Evolutionary conservation across 192 early-diverging fungal species (phyloP).

Genomic region (Gamsiella multidivaricata): DNA sequence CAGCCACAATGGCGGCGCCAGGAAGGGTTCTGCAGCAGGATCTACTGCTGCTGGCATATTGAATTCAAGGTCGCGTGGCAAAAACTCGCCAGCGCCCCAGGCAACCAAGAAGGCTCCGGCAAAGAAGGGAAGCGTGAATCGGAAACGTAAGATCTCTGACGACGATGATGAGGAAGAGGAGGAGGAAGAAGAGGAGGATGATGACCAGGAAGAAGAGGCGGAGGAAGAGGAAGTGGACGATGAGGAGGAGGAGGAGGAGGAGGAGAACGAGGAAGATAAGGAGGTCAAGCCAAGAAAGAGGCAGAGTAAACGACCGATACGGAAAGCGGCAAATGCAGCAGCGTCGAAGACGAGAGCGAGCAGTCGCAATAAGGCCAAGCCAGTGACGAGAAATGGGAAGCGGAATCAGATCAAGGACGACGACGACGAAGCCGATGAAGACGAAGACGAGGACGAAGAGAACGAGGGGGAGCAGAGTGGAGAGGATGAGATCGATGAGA

Average conservation of each 20-base stretch:
- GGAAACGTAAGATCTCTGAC: slow-evolving; percentile 27
- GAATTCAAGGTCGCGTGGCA: slow-evolving; percentile 25
- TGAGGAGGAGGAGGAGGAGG: slow-evolving; percentile 9
- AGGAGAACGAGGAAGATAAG: slow-evolving; percentile 3
- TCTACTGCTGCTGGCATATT: slow-evolving; percentile 9
- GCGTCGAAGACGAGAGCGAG: slow-evolving; percentile 1
- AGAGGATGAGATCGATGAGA: not conserved
- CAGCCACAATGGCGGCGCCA: not conserved
- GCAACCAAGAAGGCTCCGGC: slow-evolving; percentile 9
- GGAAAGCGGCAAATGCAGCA: not conserved
- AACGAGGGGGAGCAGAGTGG: slow-evolving; percentile 6
- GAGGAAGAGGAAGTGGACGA: slow-evolving; percentile 16
- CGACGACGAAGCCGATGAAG: slow-evolving; percentile 7
- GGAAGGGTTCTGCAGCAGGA: slow-evolving; percentile 1
- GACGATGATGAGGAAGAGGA: slow-evolving; percentile 41
- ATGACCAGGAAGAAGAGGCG: slow-evolving; percentile 27
- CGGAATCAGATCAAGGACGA: slow-evolving; percentile 8
- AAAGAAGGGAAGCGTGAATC: not conserved
- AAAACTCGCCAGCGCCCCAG: not conserved
- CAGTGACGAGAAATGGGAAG: not conserved
- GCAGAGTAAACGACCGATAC: slow-evolving; percentile 1
- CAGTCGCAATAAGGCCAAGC: slow-evolving; percentile 13
- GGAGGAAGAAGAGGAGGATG: slow-evolving; percentile 40
- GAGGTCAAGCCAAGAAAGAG: slow-evolving; percentile 10
- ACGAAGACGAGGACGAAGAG: slow-evolving; percentile 3